A percentile compares a stretch with the other conserved stretches of the same genome.
Conservation (phyloP, 225 moss, liverwort and hornwort genomes). For the Bryum argenteum region DNA sequence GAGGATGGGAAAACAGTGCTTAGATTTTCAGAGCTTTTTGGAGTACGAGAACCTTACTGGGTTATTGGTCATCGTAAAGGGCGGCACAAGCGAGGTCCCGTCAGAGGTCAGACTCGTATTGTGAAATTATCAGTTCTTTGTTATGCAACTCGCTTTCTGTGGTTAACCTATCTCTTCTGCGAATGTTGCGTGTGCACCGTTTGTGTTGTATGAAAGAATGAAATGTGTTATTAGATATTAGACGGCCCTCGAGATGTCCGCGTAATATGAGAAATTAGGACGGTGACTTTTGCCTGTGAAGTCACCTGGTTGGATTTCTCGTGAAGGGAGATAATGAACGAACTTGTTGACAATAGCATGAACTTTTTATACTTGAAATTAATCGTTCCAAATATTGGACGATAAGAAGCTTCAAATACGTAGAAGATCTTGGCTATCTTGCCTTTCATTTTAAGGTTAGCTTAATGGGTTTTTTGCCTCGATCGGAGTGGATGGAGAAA, state of each 20-base stretch:
- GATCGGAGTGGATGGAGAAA: slow-evolving; percentile 50
- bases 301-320: slow-evolving; percentile 8
- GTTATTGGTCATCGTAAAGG: slow-evolving; percentile 79
- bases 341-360: background rate
- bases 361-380: slow-evolving; percentile 10
- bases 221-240: background rate
- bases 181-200: background rate
- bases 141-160: slow-evolving; percentile 1
- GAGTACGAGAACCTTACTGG: slow-evolving; percentile 94
- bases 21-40: slow-evolving; percentile 97
- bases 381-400: background rate
- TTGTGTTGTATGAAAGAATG: background rate
- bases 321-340: background rate
- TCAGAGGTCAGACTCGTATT: slow-evolving; percentile 62
- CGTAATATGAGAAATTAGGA: slow-evolving; percentile 7
- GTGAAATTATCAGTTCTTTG: slow-evolving; percentile 10
- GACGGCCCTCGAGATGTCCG: background rate
- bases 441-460: slow-evolving; percentile 44
- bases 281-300: background rate
- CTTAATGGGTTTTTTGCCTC: slow-evolving; percentile 44
- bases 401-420: slow-evolving; percentile 17
- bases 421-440: slow-evolving; percentile 33
- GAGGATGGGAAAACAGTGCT: slow-evolving; percentile 96
- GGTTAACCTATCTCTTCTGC: slow-evolving; percentile 1
- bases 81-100: slow-evolving; percentile 67